Base-by-base conservation (phyloP, 495 filamentous ascomycete genomes). In the Margaritispora aquatica region DNA sequence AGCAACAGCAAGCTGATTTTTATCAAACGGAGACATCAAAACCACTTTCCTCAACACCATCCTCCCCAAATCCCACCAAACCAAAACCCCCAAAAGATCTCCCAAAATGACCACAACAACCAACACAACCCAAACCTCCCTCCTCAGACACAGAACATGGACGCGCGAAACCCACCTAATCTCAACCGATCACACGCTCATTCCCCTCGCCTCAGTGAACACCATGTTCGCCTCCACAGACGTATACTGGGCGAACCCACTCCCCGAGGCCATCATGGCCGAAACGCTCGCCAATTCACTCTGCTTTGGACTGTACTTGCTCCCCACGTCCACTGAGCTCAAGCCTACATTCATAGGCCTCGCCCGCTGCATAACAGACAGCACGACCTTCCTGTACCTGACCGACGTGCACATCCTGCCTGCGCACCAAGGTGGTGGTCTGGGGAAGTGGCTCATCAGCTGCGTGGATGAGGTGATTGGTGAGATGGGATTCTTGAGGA, bases 391-490 rank as follows among this genome's bases (percentile, higher is more conserved):
- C 58, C 83, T 75, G 23, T 89, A 87, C 62, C 71, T 89, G 22
- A 86, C 86, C 13, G 87, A 89, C 57, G 80, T 90, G 26, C 88
- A 82, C 58, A 69, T 89, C 10, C 58, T 81, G 0, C 67, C 73
- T 0, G 71, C 76, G 51, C 73, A 83, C 51, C 80, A 86, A 57
- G 76, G 79, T 0, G 67, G 73, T 15, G 86, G 86, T 0, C 71
- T 89, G 0, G 85, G 80, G 0, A 71, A 69, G 17, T 90, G 84
- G 84, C 63, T 89, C 58, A 77, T 87, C 63, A 61, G 65, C 21
- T 85, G 83, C 61, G 66, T 83, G 17, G 71, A 79, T 27, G 83
- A 88, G 61, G 51, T 78, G 1, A 36, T 87, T 26, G 59, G 71
- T 15, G 58, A 57, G 1, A 79, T 86, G 77, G 78, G 83, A 13